Evolutionary conservation across 1,284 basidiomycete genomes (phyloP).

Genomic region (Rhodotorula sp.): DNA sequence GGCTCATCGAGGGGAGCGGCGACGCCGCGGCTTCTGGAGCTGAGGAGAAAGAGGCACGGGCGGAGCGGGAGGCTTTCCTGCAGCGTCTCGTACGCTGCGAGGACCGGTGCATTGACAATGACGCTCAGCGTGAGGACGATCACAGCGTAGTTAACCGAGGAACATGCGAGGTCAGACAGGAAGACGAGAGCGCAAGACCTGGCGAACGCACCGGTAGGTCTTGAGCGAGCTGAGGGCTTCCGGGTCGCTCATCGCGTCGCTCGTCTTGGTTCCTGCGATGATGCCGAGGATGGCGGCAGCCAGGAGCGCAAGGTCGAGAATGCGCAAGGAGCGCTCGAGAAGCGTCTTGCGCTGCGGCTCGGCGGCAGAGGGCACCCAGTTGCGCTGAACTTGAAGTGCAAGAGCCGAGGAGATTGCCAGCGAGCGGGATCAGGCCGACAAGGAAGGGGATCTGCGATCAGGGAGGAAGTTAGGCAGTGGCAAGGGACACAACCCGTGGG

Average conservation of each 20-base stretch:
- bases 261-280: neutral
- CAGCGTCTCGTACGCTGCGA: neutral
- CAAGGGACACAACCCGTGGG: too few species aligned
- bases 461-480: too few species aligned
- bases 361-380: conserved; percentile 11
- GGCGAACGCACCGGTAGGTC: conserved; percentile 13
- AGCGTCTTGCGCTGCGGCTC: neutral
- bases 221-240: neutral
- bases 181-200: too few species aligned
- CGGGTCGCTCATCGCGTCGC: neutral
- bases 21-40: too few species aligned
- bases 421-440: conserved; percentile 27
- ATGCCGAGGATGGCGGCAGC: conserved; percentile 18
- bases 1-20: too few species aligned
- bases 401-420: conserved; percentile 20
- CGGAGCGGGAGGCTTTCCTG: neutral
- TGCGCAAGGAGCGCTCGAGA: neutral
- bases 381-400: conserved; percentile 26
- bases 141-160: neutral
- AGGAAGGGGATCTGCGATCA: conserved; percentile 34
- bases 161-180: too few species aligned
- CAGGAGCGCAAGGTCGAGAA: conserved; percentile 5
- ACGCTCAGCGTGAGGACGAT: conserved; percentile 11
- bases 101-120: neutral
- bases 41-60: conserved; percentile 1